phyloP scores from a whole-genome alignment of 1,284 basidiomycete species.

The Melampsora americana region DNA sequence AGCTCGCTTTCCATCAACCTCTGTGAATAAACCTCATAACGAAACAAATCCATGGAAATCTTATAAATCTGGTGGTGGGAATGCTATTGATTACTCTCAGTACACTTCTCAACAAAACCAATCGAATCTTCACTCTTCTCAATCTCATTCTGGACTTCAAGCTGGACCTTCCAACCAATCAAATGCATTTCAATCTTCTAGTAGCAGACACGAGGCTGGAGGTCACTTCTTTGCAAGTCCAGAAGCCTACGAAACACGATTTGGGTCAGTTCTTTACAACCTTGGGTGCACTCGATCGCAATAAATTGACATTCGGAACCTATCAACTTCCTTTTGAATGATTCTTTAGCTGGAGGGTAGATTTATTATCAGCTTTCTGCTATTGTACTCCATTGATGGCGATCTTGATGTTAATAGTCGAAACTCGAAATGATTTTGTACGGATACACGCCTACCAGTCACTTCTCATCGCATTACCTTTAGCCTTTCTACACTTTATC shows the following conservation, averaged over 20 bases:
- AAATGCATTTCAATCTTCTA: background rate
- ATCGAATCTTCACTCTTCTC: background rate
- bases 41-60: constrained; percentile 37
- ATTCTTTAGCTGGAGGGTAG: constrained; percentile 25
- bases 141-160: background rate
- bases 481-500: constrained; percentile 25
- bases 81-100: background rate
- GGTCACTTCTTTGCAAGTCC: constrained; percentile 19
- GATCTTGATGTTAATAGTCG: constrained; percentile 30
- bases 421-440: constrained; percentile 40
- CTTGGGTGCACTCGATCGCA: background rate
- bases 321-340: too few species aligned
- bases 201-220: background rate
- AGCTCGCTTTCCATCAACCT: background rate
- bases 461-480: constrained; percentile 35
- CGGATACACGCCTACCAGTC: constrained; percentile 44
- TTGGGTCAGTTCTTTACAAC: constrained; percentile 23
- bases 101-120: constrained; percentile 4
- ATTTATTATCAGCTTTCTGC: constrained; percentile 30
- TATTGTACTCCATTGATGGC: constrained; percentile 38
- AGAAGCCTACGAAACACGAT: constrained; percentile 42
- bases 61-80: constrained; percentile 24
- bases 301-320: too few species aligned
- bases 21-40: constrained; percentile 9
- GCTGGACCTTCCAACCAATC: background rate